A percentile compares a stretch with the other conserved stretches of the same genome.
Conservation (phyloP, 2,329 filamentous ascomycete species). For the Cladosporium halotolerans region DNA sequence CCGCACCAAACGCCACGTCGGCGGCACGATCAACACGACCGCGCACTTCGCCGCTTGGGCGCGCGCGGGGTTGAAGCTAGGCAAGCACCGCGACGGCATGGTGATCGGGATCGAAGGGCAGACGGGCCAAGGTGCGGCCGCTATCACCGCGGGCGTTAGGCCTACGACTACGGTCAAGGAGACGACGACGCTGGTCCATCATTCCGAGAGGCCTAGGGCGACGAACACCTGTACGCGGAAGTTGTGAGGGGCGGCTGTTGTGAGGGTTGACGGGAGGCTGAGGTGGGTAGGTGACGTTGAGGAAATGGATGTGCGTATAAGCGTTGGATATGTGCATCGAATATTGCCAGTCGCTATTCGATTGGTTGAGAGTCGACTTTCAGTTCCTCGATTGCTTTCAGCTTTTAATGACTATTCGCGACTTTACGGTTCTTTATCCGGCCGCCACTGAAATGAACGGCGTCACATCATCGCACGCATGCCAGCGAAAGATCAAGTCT, state of each 20-base stretch:
- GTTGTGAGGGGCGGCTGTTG: neutral
- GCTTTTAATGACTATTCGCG: too few relatives aligned
- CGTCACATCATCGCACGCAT: too few relatives aligned
- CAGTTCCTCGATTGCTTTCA: too few relatives aligned
- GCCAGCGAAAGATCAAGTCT: too few relatives aligned
- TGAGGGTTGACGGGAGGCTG: neutral
- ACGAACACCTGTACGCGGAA: constrained; percentile 8
- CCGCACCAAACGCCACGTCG: constrained; percentile 29
- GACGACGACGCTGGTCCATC: constrained; percentile 3
- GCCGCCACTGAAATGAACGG: too few relatives aligned
- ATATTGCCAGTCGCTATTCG: too few relatives aligned
- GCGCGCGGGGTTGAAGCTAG: constrained; percentile 21
- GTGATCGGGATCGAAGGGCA: constrained; percentile 5
- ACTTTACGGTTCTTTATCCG: too few relatives aligned
- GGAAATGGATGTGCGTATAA: neutral
- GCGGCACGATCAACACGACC: constrained; percentile 23
- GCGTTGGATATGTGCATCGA: neutral
- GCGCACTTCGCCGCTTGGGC: constrained; percentile 25
- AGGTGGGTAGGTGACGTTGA: neutral
- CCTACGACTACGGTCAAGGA: neutral
- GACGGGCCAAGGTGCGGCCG: neutral
- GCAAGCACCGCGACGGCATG: constrained; percentile 19
- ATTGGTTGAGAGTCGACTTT: too few relatives aligned
- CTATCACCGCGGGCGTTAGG: constrained; percentile 1
- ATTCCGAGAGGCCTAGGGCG: constrained; percentile 5